Conservation (phyloP, 148 eudicot genomes). For the Rhododendron williamsianum region DNA sequence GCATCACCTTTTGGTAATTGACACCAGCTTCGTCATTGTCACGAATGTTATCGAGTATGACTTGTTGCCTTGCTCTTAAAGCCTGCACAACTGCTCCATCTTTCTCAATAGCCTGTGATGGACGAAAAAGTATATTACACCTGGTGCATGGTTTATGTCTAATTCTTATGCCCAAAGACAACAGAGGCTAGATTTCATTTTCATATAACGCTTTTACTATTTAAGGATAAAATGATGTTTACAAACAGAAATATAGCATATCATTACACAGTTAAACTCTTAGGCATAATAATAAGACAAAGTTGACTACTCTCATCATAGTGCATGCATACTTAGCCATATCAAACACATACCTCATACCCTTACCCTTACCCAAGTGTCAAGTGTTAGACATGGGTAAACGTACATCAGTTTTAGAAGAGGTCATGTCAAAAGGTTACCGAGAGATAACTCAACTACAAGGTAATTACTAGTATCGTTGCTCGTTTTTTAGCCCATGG, state of each 20-base stretch:
- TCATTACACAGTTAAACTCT: neutral
- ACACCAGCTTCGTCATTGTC: slow-evolving; percentile 80
- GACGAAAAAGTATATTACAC: neutral
- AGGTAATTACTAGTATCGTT: neutral
- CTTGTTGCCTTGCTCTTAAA: slow-evolving; percentile 59
- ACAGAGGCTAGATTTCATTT: neutral
- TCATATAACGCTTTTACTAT: neutral
- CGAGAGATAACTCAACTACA: neutral
- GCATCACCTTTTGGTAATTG: slow-evolving; percentile 54
- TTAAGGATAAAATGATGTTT: neutral
- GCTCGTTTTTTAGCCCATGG: neutral
- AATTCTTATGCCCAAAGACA: neutral
- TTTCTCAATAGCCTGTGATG: slow-evolving; percentile 47
- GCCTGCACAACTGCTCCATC: slow-evolving; percentile 59
- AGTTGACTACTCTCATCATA: neutral
- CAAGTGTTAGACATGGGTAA: neutral
- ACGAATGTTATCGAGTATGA: slow-evolving; percentile 78
- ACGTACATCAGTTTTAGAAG: neutral
- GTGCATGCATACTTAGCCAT: neutral
- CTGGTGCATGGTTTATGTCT: neutral
- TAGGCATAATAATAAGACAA: neutral
- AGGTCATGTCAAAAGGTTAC: neutral
- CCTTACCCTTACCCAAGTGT: neutral
- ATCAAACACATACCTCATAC: neutral
- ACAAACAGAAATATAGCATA: neutral